Conservation (phyloP, 2,329 filamentous ascomycete genomes). For the Microdochium nivale region DNA sequence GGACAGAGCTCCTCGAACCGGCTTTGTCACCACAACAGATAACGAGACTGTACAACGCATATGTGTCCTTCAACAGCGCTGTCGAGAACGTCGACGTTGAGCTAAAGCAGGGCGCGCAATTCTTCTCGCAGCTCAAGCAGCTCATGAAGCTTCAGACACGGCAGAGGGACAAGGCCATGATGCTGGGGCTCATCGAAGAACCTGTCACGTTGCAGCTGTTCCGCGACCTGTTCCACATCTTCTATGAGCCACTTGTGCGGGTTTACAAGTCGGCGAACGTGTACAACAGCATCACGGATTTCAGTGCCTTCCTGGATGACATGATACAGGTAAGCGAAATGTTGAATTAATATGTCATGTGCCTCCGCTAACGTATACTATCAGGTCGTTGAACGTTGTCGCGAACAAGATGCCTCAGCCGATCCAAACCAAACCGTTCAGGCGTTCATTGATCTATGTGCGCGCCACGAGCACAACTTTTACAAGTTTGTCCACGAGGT, state of each 20-base stretch:
- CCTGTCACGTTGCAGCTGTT: conserved; percentile 95
- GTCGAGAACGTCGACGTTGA: conserved; percentile 87
- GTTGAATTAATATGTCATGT: neutral
- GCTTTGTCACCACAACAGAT: conserved; percentile 67
- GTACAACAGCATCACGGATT: conserved; percentile 94
- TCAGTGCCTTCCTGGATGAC: conserved; percentile 87
- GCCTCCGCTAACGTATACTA: conserved; percentile 7
- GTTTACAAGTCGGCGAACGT: conserved; percentile 99
- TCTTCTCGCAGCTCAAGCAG: conserved; percentile 93
- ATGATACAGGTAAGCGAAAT: conserved; percentile 60
- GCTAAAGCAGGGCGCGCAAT: conserved; percentile 78
- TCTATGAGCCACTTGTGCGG: conserved; percentile 92
- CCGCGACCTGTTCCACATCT: conserved; percentile 94
- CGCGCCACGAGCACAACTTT: conserved; percentile 90
- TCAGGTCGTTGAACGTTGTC: conserved; percentile 55
- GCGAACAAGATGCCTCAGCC: conserved; percentile 73
- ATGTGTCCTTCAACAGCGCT: conserved; percentile 90
- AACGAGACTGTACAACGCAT: conserved; percentile 82
- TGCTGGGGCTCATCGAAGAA: conserved; percentile 91
- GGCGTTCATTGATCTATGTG: conserved; percentile 93
- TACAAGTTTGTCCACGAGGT: conserved; percentile 99
- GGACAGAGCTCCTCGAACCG: conserved; percentile 68
- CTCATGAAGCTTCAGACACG: conserved; percentile 85
- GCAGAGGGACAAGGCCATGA: conserved; percentile 93
- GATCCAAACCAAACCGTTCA: conserved; percentile 98